Conservation (phyloP, 306 rosid species). For the Lathyrus aphaca region DNA sequence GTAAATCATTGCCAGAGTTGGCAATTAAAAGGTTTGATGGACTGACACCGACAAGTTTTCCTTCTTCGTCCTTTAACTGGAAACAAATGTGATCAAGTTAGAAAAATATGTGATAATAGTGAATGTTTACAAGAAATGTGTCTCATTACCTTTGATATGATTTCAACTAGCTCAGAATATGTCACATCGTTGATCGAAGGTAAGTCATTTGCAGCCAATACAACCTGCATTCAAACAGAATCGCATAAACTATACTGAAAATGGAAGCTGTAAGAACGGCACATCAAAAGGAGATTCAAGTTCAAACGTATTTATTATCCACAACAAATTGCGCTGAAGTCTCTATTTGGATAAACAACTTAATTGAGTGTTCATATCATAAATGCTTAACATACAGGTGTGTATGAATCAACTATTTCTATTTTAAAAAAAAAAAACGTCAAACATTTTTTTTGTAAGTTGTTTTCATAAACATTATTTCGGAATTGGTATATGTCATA, state of each 20-base stretch:
- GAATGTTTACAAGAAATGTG: slow-evolving; percentile 1
- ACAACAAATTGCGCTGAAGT: no score
- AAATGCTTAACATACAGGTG: no score
- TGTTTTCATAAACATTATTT: no score
- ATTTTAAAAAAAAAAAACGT: no score
- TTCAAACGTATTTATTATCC: slow-evolving; percentile 19
- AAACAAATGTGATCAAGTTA: slow-evolving; percentile 42
- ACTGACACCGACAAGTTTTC: slow-evolving; percentile 72
- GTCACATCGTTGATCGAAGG: slow-evolving; percentile 95
- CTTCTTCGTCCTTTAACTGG: slow-evolving; percentile 81
- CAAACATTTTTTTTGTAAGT: no score
- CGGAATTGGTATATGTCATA: no score
- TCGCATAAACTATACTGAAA: slow-evolving; percentile 33
- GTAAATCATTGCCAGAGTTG: slow-evolving; percentile 95
- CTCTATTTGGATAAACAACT: no score
- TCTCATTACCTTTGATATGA: slow-evolving; percentile 68
- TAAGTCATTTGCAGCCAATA: slow-evolving; percentile 94
- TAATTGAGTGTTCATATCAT: no score
- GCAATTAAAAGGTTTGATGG: slow-evolving; percentile 75
- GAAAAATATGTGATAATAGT: slow-evolving; percentile 34
- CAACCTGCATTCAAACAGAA: slow-evolving; percentile 64
- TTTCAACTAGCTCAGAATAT: slow-evolving; percentile 76
- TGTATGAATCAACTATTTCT: no score
- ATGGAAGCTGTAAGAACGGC: slow-evolving; percentile 14
- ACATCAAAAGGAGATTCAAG: slow-evolving; percentile 25